Conservation (phyloP, 2,329 filamentous ascomycete species). For the Aspergillus fumigatiaffinis region DNA sequence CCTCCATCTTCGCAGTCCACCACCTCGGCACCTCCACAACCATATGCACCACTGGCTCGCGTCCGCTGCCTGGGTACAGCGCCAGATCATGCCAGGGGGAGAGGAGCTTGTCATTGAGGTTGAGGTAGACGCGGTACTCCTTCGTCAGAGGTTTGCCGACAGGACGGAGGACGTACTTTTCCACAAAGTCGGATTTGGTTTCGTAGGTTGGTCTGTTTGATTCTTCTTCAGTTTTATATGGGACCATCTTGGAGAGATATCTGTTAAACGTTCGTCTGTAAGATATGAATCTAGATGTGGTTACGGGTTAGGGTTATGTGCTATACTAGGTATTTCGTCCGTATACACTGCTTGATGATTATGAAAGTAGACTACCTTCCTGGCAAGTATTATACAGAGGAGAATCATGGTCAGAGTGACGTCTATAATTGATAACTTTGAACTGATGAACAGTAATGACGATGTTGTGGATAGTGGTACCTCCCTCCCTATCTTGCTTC, state of each 20-base stretch:
- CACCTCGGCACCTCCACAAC: slow-evolving; percentile 90
- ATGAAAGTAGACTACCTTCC: background rate
- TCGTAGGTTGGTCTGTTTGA: background rate
- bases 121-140: slow-evolving; percentile 86
- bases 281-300: background rate
- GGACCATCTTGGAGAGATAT: background rate
- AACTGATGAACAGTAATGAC: background rate
- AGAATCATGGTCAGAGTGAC: background rate
- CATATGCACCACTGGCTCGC: slow-evolving; percentile 86
- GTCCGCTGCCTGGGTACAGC: slow-evolving; percentile 78
- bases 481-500: background rate
- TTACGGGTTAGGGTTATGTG: background rate
- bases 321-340: background rate
- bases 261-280: background rate
- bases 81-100: slow-evolving; percentile 91
- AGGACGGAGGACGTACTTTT: slow-evolving; percentile 52
- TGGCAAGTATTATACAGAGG: background rate
- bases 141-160: slow-evolving; percentile 76
- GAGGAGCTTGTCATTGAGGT: slow-evolving; percentile 79
- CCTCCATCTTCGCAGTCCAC: slow-evolving; percentile 94
- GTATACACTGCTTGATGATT: background rate
- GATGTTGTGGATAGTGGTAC: background rate
- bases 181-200: slow-evolving; percentile 53
- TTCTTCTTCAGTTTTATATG: background rate
- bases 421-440: background rate